Evolutionary conservation across 179 eudicot species (phyloP).

Genomic region (Silene coronaria): DNA sequence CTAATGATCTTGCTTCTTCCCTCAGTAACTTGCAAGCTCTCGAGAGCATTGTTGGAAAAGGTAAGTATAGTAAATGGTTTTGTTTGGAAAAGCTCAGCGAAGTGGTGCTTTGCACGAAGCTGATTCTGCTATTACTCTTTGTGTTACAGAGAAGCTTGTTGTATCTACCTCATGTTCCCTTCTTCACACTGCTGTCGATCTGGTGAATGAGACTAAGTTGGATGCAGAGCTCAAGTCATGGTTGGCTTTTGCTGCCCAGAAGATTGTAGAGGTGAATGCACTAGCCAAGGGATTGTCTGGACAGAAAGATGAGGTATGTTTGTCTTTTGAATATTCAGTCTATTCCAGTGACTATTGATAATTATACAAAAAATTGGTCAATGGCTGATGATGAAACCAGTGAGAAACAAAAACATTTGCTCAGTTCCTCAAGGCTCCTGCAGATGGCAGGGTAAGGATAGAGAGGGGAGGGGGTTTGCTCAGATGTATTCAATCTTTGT

Average conservation of each 20-base stretch:
- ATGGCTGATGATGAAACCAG: background rate
- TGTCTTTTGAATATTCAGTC: background rate
- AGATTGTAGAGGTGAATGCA: constrained; percentile 60
- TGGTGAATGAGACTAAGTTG: constrained; percentile 55
- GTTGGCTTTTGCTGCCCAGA: constrained; percentile 77
- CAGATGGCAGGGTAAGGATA: background rate
- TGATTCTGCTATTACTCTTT: constrained; percentile 12
- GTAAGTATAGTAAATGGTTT: constrained; percentile 22
- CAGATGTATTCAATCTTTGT: too few species aligned
- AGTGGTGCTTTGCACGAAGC: background rate
- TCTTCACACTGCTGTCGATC: constrained; percentile 69
- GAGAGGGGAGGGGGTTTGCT: too few species aligned
- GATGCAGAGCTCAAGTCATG: constrained; percentile 67
- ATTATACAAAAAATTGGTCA: background rate
- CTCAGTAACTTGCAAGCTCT: constrained; percentile 37
- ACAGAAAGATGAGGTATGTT: constrained; percentile 52
- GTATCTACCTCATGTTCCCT: constrained; percentile 77
- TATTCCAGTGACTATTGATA: background rate
- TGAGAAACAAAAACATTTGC: background rate
- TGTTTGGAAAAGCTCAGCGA: constrained; percentile 8
- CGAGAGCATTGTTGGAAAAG: constrained; percentile 59
- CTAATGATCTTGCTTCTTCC: constrained; percentile 52
- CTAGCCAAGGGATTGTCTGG: constrained; percentile 61
- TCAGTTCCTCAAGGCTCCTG: background rate
- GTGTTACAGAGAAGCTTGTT: constrained; percentile 59